Evolutionary conservation across 2,329 filamentous ascomycete species (phyloP).

Genomic region (Talaromyces marneffei): DNA sequence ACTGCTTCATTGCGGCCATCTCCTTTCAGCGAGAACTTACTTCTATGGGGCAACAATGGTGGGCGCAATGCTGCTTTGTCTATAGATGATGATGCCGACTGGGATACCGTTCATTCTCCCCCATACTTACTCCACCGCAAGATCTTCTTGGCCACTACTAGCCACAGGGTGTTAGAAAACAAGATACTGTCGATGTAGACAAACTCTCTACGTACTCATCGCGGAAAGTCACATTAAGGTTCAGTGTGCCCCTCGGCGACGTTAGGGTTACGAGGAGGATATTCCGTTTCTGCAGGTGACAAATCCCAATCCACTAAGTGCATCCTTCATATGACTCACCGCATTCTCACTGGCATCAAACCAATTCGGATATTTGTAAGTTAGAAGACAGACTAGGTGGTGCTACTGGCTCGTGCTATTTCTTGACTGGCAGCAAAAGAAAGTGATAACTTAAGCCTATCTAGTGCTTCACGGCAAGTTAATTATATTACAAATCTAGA

Average conservation of each 20-base stretch:
- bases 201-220: constrained; percentile 26
- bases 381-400: neutral
- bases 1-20: neutral
- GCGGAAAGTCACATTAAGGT: constrained; percentile 27
- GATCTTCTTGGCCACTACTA: constrained; percentile 31
- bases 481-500: constrained; percentile 3
- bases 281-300: constrained; percentile 28
- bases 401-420: neutral
- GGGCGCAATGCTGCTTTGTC: neutral
- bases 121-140: constrained; percentile 35
- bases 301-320: neutral
- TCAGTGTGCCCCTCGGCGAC: constrained; percentile 29
- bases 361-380: too few species aligned
- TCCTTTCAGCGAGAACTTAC: neutral
- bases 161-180: constrained; percentile 14
- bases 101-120: constrained; percentile 25
- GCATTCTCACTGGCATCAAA: neutral
- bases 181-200: neutral
- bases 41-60: neutral
- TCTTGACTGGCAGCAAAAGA: neutral
- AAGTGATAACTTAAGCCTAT: too few species aligned
- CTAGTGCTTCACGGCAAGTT: neutral
- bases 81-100: constrained; percentile 34
- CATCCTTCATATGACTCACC: neutral
- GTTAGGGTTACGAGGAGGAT: constrained; percentile 35